Evolutionary conservation across 1,284 basidiomycete species (phyloP), one percentile per base, ranked within the genome.

Genomic region (Takashimella tepidaria): DNA sequence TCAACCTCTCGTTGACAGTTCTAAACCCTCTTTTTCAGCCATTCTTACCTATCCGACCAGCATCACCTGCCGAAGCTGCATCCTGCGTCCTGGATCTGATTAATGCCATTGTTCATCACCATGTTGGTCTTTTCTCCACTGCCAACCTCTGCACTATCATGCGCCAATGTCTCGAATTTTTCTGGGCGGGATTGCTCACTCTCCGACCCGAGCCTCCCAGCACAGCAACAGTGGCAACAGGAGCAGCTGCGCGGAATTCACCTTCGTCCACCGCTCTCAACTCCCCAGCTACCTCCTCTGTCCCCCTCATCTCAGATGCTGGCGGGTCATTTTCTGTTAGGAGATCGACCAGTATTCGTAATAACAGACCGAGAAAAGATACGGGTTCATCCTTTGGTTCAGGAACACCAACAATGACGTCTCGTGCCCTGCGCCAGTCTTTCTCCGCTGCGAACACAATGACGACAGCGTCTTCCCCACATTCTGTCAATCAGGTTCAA

Each of bases 121-220:
- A 69, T 47, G 49, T 67, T n/a, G 54, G 67, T 22, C 61, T 76
- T 2, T 73, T 76, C 59, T 59, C 70, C 4, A 47, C 66, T 3
- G 45, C 51, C 10, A 73, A 76, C 44, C 51, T 73, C 13, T 50
- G 64, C 6, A 50, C 53, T 13, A 64, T 76, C 42, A 50, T 72
- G n/a, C 46, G 56, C 19, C 67, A 72, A n/a, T 60, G 70, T 13
- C 51, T 72, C 27, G 47, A 65, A 10, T 63, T 72, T 24, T 37
- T 73, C 21, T 63, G 59, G 54, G 55, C 55, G 5, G 74, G 70
- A 4, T 63, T 72, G 21, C 50, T 64, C 23, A 56, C 55, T 26
- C 40, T 51, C 26, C 22, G 52, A 2, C 12, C 53, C 21, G 22
- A 47, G 20, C 11, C 55, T 16, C 11, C 45, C 12, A 16, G 21